Base-by-base conservation (phyloP, 2,329 filamentous ascomycete species). In the Botryotinia globosa region DNA sequence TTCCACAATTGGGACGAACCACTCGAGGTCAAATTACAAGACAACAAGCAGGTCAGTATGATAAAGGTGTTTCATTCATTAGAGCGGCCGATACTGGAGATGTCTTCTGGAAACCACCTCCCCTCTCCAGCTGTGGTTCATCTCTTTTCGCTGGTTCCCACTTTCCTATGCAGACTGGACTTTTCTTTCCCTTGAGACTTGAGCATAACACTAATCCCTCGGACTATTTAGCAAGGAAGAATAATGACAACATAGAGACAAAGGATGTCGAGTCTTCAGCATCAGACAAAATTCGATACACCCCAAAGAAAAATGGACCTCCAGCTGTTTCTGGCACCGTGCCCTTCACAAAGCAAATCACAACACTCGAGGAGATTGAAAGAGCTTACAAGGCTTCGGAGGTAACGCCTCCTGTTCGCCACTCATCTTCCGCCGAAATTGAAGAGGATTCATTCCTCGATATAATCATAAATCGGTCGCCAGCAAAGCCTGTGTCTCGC, bases 401-500 rank as follows among this genome's bases (percentile, higher is more conserved):
- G 61, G 18, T 58, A 44, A 45, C 64, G 45, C 56, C 68, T n/a
- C 54, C 68, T 56, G 45, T 64, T 51, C 62, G 39, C 29, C 42
- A 51, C 56, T 37, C 42, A 14, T 22, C 62, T 67, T 29, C 29
- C 45, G 71, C 73, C n/a, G 73, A 75, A 58, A 62, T 66, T 68
- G 74, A 75, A 44, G 78, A 80, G 25, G 80, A 81, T 69, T 81
- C 80, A 65, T 82, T 83, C 74, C 78, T 81, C 16, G 80, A 81
- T 77, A 74, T 82, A 76, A 81, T 83, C 20, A 82, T 74, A 56
- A 76, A 80, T 63, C 78, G 80, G 72, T 81, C 80, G 12, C 80
- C 80, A 80, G 85, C 76, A 59, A 81, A 82, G 66, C 77, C 78
- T 42, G 75, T 82, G 48, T 79, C 80, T 39, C 85, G 87, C 29